These are phyloP conservation scores for Physcomitrium patens DNA, from an alignment of 225 moss, liverwort and hornwort species.

Conservation along the genomic window DNA sequence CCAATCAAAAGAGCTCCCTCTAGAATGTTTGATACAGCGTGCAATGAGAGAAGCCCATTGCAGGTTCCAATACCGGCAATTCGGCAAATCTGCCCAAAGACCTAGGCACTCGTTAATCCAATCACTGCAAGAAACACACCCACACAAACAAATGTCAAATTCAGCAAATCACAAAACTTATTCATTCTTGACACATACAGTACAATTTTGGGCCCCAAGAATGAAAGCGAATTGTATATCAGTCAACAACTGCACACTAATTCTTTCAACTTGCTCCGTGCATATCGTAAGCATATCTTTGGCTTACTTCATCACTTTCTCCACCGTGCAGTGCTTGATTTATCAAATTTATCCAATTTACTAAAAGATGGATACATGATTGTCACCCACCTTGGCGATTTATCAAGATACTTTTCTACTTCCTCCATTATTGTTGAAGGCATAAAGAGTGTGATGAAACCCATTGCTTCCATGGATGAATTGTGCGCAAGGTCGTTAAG, in stretches of 20 bases:
- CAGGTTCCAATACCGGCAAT: conserved; percentile 81
- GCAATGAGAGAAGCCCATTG: conserved; percentile 77
- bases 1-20: conserved; percentile 60
- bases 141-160: conserved; percentile 21
- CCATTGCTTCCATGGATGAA: conserved; percentile 80
- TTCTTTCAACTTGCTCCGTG: conserved; percentile 6
- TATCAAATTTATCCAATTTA: neutral
- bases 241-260: neutral
- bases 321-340: conserved; percentile 10
- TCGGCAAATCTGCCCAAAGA: conserved; percentile 72
- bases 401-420: conserved; percentile 40
- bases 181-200: neutral
- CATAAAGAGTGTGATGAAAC: conserved; percentile 77
- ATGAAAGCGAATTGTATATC: neutral
- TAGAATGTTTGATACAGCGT: conserved; percentile 73
- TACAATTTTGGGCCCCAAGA: neutral
- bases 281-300: neutral
- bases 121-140: conserved; percentile 46
- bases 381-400: conserved; percentile 59
- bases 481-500: conserved; percentile 77
- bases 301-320: neutral
- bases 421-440: conserved; percentile 55
- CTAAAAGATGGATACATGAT: neutral
- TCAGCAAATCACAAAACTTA: conserved; percentile 12
- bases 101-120: conserved; percentile 73